Base-by-base conservation (phyloP, 2,329 filamentous ascomycete genomes). In the Dactylellina cionopaga region DNA sequence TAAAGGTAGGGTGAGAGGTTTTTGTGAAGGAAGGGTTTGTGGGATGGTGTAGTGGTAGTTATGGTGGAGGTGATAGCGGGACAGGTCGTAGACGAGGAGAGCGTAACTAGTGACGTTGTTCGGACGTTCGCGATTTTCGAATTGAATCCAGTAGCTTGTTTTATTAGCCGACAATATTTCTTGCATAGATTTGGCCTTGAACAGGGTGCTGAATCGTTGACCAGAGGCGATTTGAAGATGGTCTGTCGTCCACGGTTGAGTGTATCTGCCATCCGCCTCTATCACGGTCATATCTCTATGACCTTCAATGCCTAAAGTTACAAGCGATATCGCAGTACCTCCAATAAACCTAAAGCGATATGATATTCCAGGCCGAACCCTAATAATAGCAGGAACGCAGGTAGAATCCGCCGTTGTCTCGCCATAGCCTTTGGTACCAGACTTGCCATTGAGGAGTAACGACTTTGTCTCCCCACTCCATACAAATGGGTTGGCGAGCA, bases 301-400 rank as follows among this genome's bases (percentile, higher is more conserved):
- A 4, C 78, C 83, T 71, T 89, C 86, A 39, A 90, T 83, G 0
- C 81, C 86, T 2, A 88, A 75, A 1, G 83, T 82, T 2, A 84
- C 79, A 73, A 85, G 81, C 0, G 85, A 87, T 15, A 89, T 79
- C 0, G 85, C 85, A 0, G 84, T 85, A 0, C 79, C 83, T 2
- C 86, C 86, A 43, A 90, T 83, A 76, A 88, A 85, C 7, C 88
- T 83, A 56, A 90, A 79, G 1, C 87, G 83, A 75, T 90, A 90
- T 0, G 84, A 87, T 77, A 84, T 87, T 9, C 81, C 84, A 0
- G 88, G 85, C 35, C 88, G 80, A 6, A 90, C 85, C 4, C 85
- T 82, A 69, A 90, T 85, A 2, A 87, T 80, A 78, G 78, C 85
- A 84, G 39, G 77, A 79, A 77, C 78, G 69, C 79, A 80, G 19